Evolutionary conservation across 1,284 basidiomycete species (phyloP), one percentile per base, ranked within the genome.

Genomic region (Ceratobasidium sp.): DNA sequence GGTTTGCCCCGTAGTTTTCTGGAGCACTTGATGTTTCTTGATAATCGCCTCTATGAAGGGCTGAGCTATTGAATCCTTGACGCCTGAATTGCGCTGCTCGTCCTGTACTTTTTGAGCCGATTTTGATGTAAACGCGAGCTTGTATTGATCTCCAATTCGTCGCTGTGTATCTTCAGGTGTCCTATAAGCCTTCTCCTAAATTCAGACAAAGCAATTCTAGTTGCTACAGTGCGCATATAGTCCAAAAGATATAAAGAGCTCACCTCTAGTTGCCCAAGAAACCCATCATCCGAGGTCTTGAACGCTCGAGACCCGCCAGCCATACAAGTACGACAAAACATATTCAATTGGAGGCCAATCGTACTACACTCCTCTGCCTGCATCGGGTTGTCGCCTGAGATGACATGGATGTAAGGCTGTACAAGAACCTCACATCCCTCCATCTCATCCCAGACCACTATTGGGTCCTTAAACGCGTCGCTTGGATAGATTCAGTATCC

Each of bases 401-500:
- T 33, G 20, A 76, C 37, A 6, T 67, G 45, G 3, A 49, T 39
- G 28, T 54, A 76, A 1, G 63, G 54, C 8, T 51, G 53, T 26
- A 49, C 8, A 83, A 76, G 49, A 82, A 60, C 78, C n/a, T 83
- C 77, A 45, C 81, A 53, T 5, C 80, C 0, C 1, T 68, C 42
- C 37, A 76, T 73, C 20, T 66, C 78, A 45, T 84, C 82, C 79
- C 80, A 84, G 0, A 81, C 78, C 1, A 69, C 35, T 15, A 82
- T 42, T 1, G 76, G 76, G 15, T 76, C 68, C 1, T 47, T 26
- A 45, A 54, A 76, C n/a, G 33, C 31, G 3, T 47, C 63, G 4
- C 42, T 65, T 28, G 7, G 26, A 60, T 11, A 47, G 6, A n/a
- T 13, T 53, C 26, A 53, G 7, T 53, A 53, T 13, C 6, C 10